phyloP scores from a whole-genome alignment of 2,329 filamentous ascomycete species.

The Aspergillus chevalieri region DNA sequence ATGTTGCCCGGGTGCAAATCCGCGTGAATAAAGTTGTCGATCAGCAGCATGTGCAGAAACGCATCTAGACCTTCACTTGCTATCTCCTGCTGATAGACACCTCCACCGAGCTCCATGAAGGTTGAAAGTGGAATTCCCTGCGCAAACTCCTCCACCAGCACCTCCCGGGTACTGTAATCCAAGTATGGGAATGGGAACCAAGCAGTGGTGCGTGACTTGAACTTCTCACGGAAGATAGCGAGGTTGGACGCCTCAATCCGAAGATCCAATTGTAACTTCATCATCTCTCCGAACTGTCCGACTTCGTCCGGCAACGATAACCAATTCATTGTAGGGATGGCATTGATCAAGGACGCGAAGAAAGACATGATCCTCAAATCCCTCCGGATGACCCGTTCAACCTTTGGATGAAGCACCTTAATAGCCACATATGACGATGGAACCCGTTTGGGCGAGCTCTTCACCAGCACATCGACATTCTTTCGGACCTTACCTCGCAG shows the following conservation, averaged over 20 bases:
- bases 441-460: conserved; percentile 75
- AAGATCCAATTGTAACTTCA: conserved; percentile 92
- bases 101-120: conserved; percentile 86
- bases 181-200: conserved; percentile 95
- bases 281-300: conserved; percentile 92
- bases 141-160: conserved; percentile 91
- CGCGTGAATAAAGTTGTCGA: conserved; percentile 97
- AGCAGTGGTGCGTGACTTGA: conserved; percentile 81
- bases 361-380: conserved; percentile 91
- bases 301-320: conserved; percentile 93
- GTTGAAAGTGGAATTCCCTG: conserved; percentile 86
- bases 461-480: conserved; percentile 79
- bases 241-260: conserved; percentile 92
- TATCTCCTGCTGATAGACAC: conserved; percentile 88
- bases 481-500: conserved; percentile 65
- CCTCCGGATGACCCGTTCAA: conserved; percentile 82
- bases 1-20: conserved; percentile 97
- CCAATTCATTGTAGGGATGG: conserved; percentile 93
- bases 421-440: conserved; percentile 91
- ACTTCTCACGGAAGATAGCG: conserved; percentile 78
- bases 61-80: conserved; percentile 92
- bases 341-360: conserved; percentile 77
- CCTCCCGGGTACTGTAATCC: conserved; percentile 85
- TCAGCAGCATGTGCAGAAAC: conserved; percentile 90
- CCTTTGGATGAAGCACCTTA: conserved; percentile 88